phyloP scores from a whole-genome alignment of 805 yeast species.

The Scheffersomyces amazonensis region DNA sequence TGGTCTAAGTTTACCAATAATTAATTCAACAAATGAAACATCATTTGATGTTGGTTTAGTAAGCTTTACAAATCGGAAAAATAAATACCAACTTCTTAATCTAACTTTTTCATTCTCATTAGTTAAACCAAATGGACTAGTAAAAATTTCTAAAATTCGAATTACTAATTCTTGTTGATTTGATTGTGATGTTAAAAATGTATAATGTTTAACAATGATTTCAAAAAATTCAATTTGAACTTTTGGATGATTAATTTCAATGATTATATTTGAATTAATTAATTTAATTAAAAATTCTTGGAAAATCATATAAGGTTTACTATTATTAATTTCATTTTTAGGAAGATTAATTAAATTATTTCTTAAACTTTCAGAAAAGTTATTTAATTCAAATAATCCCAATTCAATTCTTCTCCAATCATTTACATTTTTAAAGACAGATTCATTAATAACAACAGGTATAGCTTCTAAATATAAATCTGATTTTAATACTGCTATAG shows the following conservation, averaged over 20 bases:
- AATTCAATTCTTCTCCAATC: conserved; percentile 86
- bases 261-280: conserved; percentile 45
- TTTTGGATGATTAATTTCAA: conserved; percentile 65
- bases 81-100: conserved; percentile 85
- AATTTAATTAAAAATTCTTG: conserved; percentile 59
- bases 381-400: conserved; percentile 78
- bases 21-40: conserved; percentile 43
- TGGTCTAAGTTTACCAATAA: conserved; percentile 59
- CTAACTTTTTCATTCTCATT: conserved; percentile 72
- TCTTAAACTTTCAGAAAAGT: conserved; percentile 75
- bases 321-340: conserved; percentile 59
- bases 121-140: conserved; percentile 79
- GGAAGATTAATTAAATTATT: conserved; percentile 72
- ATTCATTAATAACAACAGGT: conserved; percentile 56
- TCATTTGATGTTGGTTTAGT: conserved; percentile 62
- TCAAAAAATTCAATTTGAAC: conserved; percentile 84
- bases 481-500: conserved; percentile 58
- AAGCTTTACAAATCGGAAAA: conserved; percentile 75
- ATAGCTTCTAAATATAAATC: conserved; percentile 59
- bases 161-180: conserved; percentile 43
- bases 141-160: conserved; percentile 71
- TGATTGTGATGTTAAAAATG: conserved; percentile 44
- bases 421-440: conserved; percentile 25
- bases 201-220: conserved; percentile 74
- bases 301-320: conserved; percentile 63